These are phyloP conservation scores for Xylogone sp. DNA, from an alignment of 2,329 filamentous ascomycete genomes.

Conservation along the genomic window DNA sequence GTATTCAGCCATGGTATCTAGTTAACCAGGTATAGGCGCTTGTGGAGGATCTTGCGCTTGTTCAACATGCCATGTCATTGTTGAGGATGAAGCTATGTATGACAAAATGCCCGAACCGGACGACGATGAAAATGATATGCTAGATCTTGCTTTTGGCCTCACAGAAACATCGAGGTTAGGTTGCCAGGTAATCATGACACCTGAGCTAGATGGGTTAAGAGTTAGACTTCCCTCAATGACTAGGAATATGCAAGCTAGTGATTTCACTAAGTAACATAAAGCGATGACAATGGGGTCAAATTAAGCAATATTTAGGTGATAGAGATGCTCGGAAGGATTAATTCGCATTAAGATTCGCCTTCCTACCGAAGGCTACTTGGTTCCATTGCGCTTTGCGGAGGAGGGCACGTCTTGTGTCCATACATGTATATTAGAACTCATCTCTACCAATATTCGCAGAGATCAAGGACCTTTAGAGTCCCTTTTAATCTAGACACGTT, in stretches of 20 bases:
- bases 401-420: not conserved
- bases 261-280: conserved; percentile 58
- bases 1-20: not conserved
- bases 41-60: conserved; percentile 82
- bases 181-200: conserved; percentile 72
- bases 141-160: conserved; percentile 70
- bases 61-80: conserved; percentile 72
- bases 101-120: conserved; percentile 59
- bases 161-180: conserved; percentile 60
- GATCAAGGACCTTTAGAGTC: not conserved
- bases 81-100: conserved; percentile 59
- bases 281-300: not conserved
- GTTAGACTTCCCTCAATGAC: conserved; percentile 92
- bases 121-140: conserved; percentile 67
- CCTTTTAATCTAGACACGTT: not conserved
- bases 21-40: conserved; percentile 51
- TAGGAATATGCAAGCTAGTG: conserved; percentile 89
- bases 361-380: not conserved
- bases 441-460: not conserved
- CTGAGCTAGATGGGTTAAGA: conserved; percentile 80
- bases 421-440: not conserved
- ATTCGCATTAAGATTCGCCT: not conserved
- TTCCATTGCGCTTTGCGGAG: not conserved
- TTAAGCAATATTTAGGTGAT: not conserved
- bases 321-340: not conserved